A percentile compares a stretch with the other conserved stretches of the same genome.
Conservation (phyloP, 1,284 basidiomycete species). For the Peniophora sp. region DNA sequence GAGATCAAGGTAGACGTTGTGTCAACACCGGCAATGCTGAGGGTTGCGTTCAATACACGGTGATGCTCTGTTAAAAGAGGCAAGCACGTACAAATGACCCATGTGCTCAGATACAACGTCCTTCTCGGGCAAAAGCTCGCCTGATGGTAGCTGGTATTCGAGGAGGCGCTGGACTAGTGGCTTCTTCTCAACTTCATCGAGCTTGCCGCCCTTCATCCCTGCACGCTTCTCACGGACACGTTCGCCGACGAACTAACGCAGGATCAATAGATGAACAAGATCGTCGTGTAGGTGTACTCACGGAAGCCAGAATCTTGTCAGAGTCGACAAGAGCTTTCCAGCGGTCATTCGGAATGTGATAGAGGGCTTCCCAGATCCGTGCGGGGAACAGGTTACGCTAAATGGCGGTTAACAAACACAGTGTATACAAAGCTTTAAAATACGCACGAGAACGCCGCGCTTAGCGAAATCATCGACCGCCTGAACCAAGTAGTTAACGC, state of each 20-base stretch:
- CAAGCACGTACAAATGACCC: not conserved
- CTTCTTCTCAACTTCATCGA: not conserved
- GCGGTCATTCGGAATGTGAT: not conserved
- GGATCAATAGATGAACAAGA: too few species aligned
- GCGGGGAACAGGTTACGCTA: not conserved
- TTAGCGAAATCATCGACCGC: not conserved
- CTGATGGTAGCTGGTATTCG: not conserved
- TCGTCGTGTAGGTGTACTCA: not conserved
- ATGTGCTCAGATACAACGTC: not conserved
- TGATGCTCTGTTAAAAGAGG: too few species aligned
- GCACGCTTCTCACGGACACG: not conserved
- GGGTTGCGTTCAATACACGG: too few species aligned
- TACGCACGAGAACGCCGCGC: not conserved
- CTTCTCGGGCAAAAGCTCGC: not conserved
- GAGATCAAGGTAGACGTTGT: slow-evolving; percentile 14
- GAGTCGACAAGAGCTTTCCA: not conserved
- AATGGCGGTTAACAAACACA: not conserved
- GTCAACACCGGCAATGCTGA: slow-evolving; percentile 18
- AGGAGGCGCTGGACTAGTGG: not conserved
- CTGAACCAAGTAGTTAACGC: not conserved
- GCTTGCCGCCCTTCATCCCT: not conserved
- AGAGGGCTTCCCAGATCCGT: not conserved
- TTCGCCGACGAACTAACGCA: not conserved
- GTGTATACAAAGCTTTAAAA: not conserved
- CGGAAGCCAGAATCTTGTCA: not conserved